Percentiles rank a stretch among this genome's conserved stretches.
These are phyloP conservation scores for Sporothrix luriei DNA, from an alignment of 2,329 filamentous ascomycete species.

Conservation along the genomic window DNA sequence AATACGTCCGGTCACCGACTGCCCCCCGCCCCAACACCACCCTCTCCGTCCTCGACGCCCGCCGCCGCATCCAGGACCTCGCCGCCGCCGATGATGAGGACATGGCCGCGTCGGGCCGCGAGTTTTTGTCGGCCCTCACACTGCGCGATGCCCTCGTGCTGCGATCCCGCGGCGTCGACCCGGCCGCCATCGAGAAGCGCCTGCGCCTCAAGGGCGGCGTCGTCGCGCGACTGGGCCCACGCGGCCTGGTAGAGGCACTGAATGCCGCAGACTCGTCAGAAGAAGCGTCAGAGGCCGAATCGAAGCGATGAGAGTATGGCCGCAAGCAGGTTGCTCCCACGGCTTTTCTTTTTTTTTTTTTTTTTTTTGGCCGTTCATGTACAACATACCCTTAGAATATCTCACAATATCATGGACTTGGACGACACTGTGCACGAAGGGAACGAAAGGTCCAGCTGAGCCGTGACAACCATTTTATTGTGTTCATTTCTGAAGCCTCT, in stretches of 20 bases:
- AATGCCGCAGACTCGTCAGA: constrained; percentile 16
- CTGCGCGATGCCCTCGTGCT: constrained; percentile 52
- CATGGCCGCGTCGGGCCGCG: constrained; percentile 40
- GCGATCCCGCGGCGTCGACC: constrained; percentile 46
- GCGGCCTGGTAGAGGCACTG: constrained; percentile 47
- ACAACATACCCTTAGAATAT: constrained; percentile 8
- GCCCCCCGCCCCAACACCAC: constrained; percentile 48
- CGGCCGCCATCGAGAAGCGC: constrained; percentile 50
- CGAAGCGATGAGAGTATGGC: not conserved
- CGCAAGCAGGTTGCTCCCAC: not conserved
- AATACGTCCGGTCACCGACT: constrained; percentile 35
- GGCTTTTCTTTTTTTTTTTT: not conserved
- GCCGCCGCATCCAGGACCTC: constrained; percentile 49
- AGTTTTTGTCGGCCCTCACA: constrained; percentile 54
- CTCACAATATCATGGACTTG: constrained; percentile 11
- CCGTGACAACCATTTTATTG: not conserved
- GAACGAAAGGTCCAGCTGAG: not conserved
- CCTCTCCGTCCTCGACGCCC: constrained; percentile 53
- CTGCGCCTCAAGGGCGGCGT: constrained; percentile 52
- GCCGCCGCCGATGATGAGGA: constrained; percentile 48
- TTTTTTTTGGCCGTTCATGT: constrained; percentile 7
- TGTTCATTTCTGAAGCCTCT: not conserved
- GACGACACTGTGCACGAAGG: not conserved
- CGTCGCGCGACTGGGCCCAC: constrained; percentile 50
- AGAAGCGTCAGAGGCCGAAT: not conserved